Base-by-base conservation (phyloP, 2,329 filamentous ascomycete genomes). In the Stagonosporopsis rhizophila region DNA sequence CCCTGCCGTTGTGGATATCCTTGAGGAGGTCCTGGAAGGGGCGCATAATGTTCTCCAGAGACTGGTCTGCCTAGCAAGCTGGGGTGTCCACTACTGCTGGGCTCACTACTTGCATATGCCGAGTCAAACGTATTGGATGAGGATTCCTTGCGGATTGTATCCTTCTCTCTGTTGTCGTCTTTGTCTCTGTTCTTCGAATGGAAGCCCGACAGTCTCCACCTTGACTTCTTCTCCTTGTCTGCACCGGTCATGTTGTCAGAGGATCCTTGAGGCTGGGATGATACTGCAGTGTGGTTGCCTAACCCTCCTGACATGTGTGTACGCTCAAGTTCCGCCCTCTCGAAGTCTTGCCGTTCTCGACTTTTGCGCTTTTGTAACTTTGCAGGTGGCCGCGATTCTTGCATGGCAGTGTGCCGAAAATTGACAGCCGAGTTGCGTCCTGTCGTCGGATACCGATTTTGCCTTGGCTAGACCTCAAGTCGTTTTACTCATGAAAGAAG, bases 131-230 rank as follows among this genome's bases (percentile, higher is more conserved):
- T 64, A 20, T 61, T 61, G n/a, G 57, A 46, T 5, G 56, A 57
- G 30, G 58, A 52, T n/a, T 60, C 60, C 34, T 59, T 58, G 11
- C 47, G 51, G 7, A 66, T 60, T 15, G 52, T 51, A 1, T 59
- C 42, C 23, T 54, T 59, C 39, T 66, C 59, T 22, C 56, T 55
- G 3, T 41, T 52, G 11, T 67, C 61, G 15, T 66, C 66, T 41
- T 58, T 62, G 14, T 70, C 62, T 54, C 74, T 74, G 27, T 73
- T 71, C 55, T 74, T 75, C 17, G 68, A 69, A 44, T 74, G 71
- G 52, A 75, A 75, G 23, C 74, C 74, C 9, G 73, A 75, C 23
- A 75, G 64, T 17, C 70, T 69, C 66, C 70, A 75, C 61, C 72
- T 74, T 8, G 73, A 75, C 32, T 65, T 69, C 64, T 75, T 75